These are phyloP conservation scores for Zygosaccharomyces kombuchaensis DNA, from an alignment of 805 yeast genomes.

Conservation along the genomic window DNA sequence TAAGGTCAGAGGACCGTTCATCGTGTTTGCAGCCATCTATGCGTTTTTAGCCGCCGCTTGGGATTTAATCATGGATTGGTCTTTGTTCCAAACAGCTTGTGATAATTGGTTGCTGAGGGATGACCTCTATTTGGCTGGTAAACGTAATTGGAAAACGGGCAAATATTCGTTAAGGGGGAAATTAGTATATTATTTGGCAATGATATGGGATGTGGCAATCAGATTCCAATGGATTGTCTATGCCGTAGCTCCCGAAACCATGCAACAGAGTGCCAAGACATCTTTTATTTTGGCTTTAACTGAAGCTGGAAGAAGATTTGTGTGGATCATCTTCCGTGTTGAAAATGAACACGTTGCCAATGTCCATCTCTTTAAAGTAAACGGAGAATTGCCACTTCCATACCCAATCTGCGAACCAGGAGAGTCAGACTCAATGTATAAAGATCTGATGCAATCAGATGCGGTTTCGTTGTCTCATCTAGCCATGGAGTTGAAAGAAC, in stretches of 20 bases:
- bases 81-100: slow-evolving; percentile 65
- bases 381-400: slow-evolving; percentile 83
- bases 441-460: slow-evolving; percentile 4
- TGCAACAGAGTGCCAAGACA: slow-evolving; percentile 84
- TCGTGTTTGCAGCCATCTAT: slow-evolving; percentile 69
- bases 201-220: slow-evolving; percentile 64
- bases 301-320: slow-evolving; percentile 74
- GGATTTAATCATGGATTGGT: slow-evolving; percentile 97
- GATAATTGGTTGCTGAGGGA: slow-evolving; percentile 60
- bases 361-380: slow-evolving; percentile 78
- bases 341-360: slow-evolving; percentile 96
- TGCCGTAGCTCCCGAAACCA: slow-evolving; percentile 66
- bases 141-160: slow-evolving; percentile 34
- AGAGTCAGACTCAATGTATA: slow-evolving; percentile 9
- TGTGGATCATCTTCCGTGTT: slow-evolving; percentile 90
- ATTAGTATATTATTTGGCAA: slow-evolving; percentile 66
- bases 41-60: slow-evolving; percentile 67
- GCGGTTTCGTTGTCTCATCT: slow-evolving; percentile 9
- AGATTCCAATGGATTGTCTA: slow-evolving; percentile 93
- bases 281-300: slow-evolving; percentile 80
- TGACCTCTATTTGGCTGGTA: slow-evolving; percentile 58
- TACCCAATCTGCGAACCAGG: slow-evolving; percentile 40
- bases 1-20: slow-evolving; percentile 52
- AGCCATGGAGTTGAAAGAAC: slow-evolving; percentile 15
- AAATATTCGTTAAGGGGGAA: slow-evolving; percentile 26